phyloP scores from a whole-genome alignment of 2,329 filamentous ascomycete genomes.

The Aureobasidium lini region DNA sequence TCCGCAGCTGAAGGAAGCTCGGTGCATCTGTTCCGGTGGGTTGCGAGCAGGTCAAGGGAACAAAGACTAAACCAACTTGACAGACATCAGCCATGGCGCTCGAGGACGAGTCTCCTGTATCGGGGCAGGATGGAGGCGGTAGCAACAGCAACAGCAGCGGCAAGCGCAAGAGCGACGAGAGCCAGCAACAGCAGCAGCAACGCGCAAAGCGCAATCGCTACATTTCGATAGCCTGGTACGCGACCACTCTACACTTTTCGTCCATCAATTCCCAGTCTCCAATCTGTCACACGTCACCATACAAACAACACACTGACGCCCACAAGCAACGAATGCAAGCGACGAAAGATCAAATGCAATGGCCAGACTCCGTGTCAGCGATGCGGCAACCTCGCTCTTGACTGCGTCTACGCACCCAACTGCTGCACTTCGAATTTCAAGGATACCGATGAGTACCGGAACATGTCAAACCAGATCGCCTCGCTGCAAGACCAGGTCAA shows the following conservation, averaged over 20 bases:
- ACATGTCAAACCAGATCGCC: conserved; percentile 66
- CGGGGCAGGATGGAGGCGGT: neutral
- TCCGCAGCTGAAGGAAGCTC: too few species aligned
- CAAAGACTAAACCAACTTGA: neutral
- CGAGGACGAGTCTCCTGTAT: neutral
- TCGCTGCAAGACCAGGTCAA: conserved; percentile 80
- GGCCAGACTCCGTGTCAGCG: conserved; percentile 58
- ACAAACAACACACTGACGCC: conserved; percentile 9
- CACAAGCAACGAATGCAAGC: conserved; percentile 56
- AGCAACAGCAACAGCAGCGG: neutral
- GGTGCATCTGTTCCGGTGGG: neutral
- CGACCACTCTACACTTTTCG: neutral
- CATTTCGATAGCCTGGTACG: conserved; percentile 58
- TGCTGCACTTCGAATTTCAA: conserved; percentile 73
- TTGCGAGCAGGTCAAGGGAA: neutral
- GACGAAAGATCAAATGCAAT: conserved; percentile 62
- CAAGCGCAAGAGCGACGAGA: conserved; percentile 41
- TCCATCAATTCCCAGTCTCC: neutral
- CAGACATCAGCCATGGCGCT: neutral
- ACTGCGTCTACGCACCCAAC: conserved; percentile 59
- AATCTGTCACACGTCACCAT: neutral
- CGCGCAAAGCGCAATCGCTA: conserved; percentile 59
- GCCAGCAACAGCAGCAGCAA: conserved; percentile 32
- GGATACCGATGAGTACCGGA: conserved; percentile 83
- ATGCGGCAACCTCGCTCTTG: conserved; percentile 56